phyloP scores from a whole-genome alignment of 768 basidiomycete species.

The Antrodiella citrinella region DNA sequence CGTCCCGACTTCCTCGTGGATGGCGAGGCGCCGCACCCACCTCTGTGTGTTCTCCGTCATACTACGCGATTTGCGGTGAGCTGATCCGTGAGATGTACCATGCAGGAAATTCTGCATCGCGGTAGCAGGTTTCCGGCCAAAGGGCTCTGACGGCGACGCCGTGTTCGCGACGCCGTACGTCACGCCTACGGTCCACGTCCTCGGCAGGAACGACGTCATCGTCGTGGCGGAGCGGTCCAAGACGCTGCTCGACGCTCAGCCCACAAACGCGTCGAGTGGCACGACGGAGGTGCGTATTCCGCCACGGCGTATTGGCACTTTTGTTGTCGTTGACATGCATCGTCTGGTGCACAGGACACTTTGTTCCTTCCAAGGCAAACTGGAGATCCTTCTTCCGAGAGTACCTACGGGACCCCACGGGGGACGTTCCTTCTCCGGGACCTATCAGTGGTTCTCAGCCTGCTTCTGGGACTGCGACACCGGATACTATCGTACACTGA shows the following conservation, averaged over 20 bases:
- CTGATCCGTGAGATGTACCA: not conserved
- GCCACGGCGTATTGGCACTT: not conserved
- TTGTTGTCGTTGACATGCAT: not conserved
- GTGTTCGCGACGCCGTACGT: conserved; percentile 45
- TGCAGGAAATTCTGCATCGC: conserved; percentile 63
- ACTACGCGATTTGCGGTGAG: not conserved
- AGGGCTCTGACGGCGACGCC: conserved; percentile 35
- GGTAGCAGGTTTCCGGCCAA: conserved; percentile 63
- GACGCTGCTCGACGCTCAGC: conserved; percentile 42
- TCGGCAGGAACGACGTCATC: conserved; percentile 72
- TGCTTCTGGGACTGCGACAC: conserved; percentile 42
- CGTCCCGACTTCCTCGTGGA: conserved; percentile 57
- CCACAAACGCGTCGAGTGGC: conserved; percentile 60
- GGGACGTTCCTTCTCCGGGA: conserved; percentile 37
- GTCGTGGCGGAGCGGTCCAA: conserved; percentile 63
- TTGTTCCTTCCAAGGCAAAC: conserved; percentile 67
- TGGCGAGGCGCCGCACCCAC: conserved; percentile 63
- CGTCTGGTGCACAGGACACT: conserved; percentile 51
- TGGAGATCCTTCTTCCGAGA: conserved; percentile 72
- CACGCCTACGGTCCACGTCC: conserved; percentile 72
- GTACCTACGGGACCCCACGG: conserved; percentile 49
- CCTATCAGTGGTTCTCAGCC: conserved; percentile 25
- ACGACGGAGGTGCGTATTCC: conserved; percentile 61
- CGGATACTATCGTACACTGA: conserved; percentile 15
- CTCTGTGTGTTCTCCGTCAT: conserved; percentile 53